Conservation (phyloP, 106 monocot genomes). For the Dendrobium catenatum region DNA sequence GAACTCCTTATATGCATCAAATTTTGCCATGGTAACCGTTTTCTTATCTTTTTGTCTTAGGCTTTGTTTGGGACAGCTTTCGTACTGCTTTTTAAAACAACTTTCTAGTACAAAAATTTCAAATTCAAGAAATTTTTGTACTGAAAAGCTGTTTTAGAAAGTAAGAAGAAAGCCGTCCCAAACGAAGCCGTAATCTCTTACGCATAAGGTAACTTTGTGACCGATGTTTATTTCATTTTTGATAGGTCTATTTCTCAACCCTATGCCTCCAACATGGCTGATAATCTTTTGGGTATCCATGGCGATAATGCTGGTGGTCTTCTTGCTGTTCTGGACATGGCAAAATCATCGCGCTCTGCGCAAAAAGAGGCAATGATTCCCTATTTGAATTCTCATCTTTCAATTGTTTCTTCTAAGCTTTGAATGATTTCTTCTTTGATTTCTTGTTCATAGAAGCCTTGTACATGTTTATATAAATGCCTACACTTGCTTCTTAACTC, state of each 20-base stretch:
- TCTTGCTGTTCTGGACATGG: conserved; percentile 8
- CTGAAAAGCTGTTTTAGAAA: too few relatives aligned
- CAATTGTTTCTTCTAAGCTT: neutral
- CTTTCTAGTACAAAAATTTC: too few relatives aligned
- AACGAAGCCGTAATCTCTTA: neutral
- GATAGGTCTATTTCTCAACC: conserved; percentile 3
- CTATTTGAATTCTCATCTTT: neutral
- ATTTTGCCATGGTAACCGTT: conserved; percentile 45
- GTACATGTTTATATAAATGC: neutral
- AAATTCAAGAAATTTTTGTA: too few relatives aligned
- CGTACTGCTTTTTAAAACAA: too few relatives aligned
- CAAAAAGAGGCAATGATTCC: conserved; percentile 11
- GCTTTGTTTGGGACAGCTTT: too few relatives aligned
- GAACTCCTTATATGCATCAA: conserved; percentile 64
- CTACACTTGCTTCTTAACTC: neutral
- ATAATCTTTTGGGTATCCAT: conserved; percentile 1
- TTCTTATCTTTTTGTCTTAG: neutral
- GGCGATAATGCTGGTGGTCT: neutral
- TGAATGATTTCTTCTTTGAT: neutral
- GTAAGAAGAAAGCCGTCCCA: too few relatives aligned
- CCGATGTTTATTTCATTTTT: neutral
- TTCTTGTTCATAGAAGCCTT: neutral
- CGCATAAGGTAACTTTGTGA: neutral
- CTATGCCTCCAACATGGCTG: conserved; percentile 5
- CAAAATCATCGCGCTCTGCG: neutral